Base-by-base conservation (phyloP, 192 early-diverging fungal genomes). In the Diversispora eburnea region DNA sequence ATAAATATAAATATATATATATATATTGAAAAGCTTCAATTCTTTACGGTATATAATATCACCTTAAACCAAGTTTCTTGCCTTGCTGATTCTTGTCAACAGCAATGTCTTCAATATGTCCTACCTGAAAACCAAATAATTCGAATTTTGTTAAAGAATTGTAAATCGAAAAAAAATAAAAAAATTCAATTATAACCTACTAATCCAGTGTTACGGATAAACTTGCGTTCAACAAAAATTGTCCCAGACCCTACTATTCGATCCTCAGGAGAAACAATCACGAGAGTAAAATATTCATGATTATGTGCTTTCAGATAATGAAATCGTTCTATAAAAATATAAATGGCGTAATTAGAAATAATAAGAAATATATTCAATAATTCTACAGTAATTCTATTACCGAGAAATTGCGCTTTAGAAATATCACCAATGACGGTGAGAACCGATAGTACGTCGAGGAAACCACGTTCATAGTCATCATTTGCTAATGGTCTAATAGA, bases 171-270 rank as follows among this genome's bases (percentile, higher is more conserved):
- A 12, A 19, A 0, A 3, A 67, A 33, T 8, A 49, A 4, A 54
- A 68, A 12, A n/a, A n/a, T n/a, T n/a, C 19, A 54, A 33, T 25
- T 4, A 10, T 43, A 15, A 79, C 85, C 62, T 19, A 91, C 91
- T 42, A 94, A 57, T 0, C 93, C 93, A 52, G 87, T 86, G 43
- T 84, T 79, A 69, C 89, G 91, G 4, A 95, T 88, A 80, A 95
- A 95, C 80, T 95, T 95, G 56, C 93, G 87, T 77, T 95, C 93
- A 7, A 94, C 87, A 22, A 95, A 61, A 10, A 95, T 83, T 10
- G 91, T 94, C 42, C 93, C 93, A 13, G 90, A 91, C 2, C 87
- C 93, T 8, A 93, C 89, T 56, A 95, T 89, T 22, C 77, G 65
- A 22, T 82, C 58, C 42, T 87, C 87, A 13, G 84, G 76, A 45